Base-by-base conservation (phyloP, 1,284 basidiomycete species). In the Hemileia vastatrix region DNA sequence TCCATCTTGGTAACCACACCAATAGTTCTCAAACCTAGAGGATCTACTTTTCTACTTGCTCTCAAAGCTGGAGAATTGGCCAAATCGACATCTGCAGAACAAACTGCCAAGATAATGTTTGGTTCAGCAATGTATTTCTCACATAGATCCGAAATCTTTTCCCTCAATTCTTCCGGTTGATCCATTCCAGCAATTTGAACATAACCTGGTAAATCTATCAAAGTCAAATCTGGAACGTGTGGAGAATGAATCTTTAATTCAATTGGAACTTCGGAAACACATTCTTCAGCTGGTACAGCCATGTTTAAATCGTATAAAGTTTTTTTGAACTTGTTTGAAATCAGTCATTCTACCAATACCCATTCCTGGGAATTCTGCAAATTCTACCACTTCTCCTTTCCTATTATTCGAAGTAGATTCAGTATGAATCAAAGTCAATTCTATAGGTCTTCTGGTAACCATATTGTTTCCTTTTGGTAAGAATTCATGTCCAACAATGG, bases 1-100 rank as follows among this genome's bases (percentile, higher is more conserved):
- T 98, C 94, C 93, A 98, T 95, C 82, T 98, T 98, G 48, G 95
- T 98, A 50, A 98, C 82, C 4, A 98, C 95, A 33, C 95, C 95
- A 68, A 98, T 93, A 0, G 94, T 98, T 32, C 94, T 84, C 64
- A 92, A 79, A 6, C 95, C 94, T 3, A 97, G 79, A 1, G 93
- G 93, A 74, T 98, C 94, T 1, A 97, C 90, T 67, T 89, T 87
- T 48, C 93, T 81, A 74, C 89, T 92, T 0, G 94, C 91, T 33
- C 91, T 81, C 52, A 98, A 78, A 0, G 94, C 94, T 2, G 94
- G 93, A 0, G 91, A 95, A 77, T 97, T 98, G 64, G 95, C 95
- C 5, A 98, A 81, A 79, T 98, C 95, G 62, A 97, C 94, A 76
- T 97, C 93, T 6, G 94, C 94, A 1, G 94, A 89, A 73, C 94